Conservation (phyloP, 805 yeast genomes). For the Pichia californica region DNA sequence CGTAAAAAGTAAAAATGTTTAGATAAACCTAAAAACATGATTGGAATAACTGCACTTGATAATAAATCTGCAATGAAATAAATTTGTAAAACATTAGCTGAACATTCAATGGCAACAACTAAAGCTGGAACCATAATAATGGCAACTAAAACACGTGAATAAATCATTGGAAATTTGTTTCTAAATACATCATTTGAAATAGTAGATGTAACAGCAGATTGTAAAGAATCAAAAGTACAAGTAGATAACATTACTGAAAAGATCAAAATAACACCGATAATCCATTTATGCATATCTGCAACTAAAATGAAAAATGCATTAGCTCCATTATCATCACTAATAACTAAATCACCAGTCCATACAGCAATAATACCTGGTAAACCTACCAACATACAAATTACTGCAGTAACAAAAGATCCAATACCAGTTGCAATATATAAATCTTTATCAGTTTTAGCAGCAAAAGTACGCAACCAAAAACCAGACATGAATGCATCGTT, state of each 20-base stretch:
- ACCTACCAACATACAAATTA: constrained; percentile 67
- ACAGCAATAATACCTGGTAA: constrained; percentile 82
- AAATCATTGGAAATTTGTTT: constrained; percentile 62
- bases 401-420: constrained; percentile 62
- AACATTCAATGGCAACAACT: constrained; percentile 75
- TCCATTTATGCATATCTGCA: constrained; percentile 75
- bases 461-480: constrained; percentile 92
- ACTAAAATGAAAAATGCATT: constrained; percentile 70
- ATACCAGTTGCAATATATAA: constrained; percentile 67
- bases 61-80: constrained; percentile 87
- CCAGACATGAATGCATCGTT: constrained; percentile 89
- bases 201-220: constrained; percentile 82
- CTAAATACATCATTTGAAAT: constrained; percentile 87
- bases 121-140: constrained; percentile 80
- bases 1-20: constrained; percentile 59
- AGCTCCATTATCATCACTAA: constrained; percentile 49
- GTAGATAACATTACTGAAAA: constrained; percentile 71
- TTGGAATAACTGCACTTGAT: constrained; percentile 81
- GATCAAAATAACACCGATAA: constrained; percentile 74
- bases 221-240: constrained; percentile 84
- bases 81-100: constrained; percentile 77
- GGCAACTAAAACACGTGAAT: constrained; percentile 64
- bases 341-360: constrained; percentile 70
- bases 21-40: constrained; percentile 72
- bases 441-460: constrained; percentile 72